A percentile compares a stretch with the other conserved stretches of the same genome.
These are phyloP conservation scores for Meyerozyma carpophila DNA, from an alignment of 1,139 yeast species.

Conservation along the genomic window DNA sequence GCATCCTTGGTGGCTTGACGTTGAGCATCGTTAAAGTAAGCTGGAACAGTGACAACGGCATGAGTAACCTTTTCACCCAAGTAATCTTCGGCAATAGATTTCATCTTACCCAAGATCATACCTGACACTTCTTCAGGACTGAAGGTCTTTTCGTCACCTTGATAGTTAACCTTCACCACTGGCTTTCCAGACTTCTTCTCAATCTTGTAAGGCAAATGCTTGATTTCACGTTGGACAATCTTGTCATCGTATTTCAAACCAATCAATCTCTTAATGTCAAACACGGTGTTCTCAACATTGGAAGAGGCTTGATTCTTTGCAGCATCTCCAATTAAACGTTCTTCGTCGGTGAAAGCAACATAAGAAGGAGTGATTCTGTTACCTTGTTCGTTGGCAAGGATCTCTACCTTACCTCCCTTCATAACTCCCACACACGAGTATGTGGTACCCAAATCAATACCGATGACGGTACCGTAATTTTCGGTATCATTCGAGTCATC, in stretches of 20 bases:
- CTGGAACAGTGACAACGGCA: conserved; percentile 96
- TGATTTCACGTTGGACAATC: conserved; percentile 74
- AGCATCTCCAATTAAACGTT: conserved; percentile 90
- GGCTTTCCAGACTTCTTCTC: conserved; percentile 74
- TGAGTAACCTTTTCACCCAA: conserved; percentile 85
- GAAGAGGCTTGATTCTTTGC: conserved; percentile 91
- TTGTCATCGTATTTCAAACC: conserved; percentile 75
- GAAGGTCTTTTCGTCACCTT: conserved; percentile 65
- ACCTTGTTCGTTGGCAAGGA: conserved; percentile 92
- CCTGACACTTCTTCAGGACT: conserved; percentile 90
- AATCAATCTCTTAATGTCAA: conserved; percentile 82
- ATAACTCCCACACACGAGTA: conserved; percentile 94
- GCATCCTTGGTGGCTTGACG: conserved; percentile 99
- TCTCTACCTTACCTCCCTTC: conserved; percentile 89
- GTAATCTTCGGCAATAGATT: conserved; percentile 88
- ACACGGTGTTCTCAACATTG: conserved; percentile 73
- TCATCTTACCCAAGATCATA: conserved; percentile 89
- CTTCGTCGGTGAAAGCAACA: conserved; percentile 80
- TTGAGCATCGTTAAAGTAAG: conserved; percentile 97
- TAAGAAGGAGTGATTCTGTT: conserved; percentile 91
- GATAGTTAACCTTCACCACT: conserved; percentile 64
- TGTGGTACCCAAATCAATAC: conserved; percentile 82
- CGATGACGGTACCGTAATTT: conserved; percentile 74
- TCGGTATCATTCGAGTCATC: conserved; percentile 37
- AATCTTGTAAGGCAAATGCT: conserved; percentile 73